phyloP scores from a whole-genome alignment of 176 grass and related monocot species.

The Thalia dealbata region DNA sequence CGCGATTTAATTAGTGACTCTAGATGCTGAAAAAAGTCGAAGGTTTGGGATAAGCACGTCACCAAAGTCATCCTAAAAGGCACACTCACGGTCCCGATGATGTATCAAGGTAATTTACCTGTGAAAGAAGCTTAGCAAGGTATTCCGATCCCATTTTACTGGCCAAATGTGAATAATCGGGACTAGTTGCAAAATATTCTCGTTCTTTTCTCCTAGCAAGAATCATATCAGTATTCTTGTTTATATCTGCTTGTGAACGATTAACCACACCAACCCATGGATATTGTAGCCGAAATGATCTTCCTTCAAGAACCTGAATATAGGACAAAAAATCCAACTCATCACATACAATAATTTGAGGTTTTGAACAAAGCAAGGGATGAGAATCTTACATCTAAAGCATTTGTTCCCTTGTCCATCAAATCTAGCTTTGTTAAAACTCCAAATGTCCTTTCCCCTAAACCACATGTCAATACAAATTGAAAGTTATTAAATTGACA shows the following conservation, averaged over 20 bases:
- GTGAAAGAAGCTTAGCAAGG: conserved; percentile 68
- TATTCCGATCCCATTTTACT: conserved; percentile 59
- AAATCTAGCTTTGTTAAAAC: conserved; percentile 83
- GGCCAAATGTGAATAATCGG: conserved; percentile 59
- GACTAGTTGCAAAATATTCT: conserved; percentile 67
- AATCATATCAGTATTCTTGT: conserved; percentile 74
- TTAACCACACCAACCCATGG: conserved; percentile 87
- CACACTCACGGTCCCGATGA: not conserved
- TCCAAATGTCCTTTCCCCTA: conserved; percentile 85
- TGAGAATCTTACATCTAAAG: conserved; percentile 52
- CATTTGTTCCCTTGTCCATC: conserved; percentile 82
- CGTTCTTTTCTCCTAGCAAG: conserved; percentile 44
- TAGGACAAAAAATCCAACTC: conserved; percentile 1
- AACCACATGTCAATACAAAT: not conserved
- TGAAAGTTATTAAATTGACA: not conserved
- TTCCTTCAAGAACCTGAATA: conserved; percentile 68
- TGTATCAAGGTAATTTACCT: conserved; percentile 29
- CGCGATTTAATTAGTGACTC: conserved; percentile 61
- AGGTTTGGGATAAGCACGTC: not conserved
- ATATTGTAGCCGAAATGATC: conserved; percentile 43
- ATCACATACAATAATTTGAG: conserved; percentile 4
- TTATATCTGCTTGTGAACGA: conserved; percentile 86
- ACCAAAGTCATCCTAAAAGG: not conserved
- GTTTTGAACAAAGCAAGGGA: not conserved
- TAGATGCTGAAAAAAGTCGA: conserved; percentile 38